phyloP scores from a whole-genome alignment of 108 stramenopile genomes.

The Nitzschia inconspicua region DNA sequence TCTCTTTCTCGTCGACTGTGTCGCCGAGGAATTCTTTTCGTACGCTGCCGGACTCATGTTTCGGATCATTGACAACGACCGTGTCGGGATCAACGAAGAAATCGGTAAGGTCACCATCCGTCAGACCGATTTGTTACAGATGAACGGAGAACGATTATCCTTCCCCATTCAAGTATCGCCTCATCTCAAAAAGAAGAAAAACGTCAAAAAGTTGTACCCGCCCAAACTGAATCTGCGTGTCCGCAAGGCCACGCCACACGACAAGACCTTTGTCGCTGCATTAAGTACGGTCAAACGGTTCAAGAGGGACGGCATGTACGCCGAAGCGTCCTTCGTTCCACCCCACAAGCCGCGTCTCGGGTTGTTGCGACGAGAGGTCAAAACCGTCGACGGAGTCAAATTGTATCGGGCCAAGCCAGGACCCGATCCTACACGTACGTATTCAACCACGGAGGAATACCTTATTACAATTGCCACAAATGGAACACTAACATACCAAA shows the following conservation, averaged over 20 bases:
- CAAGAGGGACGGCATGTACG: conserved; percentile 26
- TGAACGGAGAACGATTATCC: conserved; percentile 39
- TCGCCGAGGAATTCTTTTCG: conserved; percentile 48
- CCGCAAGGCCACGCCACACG: conserved; percentile 13
- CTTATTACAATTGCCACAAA: too few relatives aligned
- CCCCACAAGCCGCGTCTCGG: conserved; percentile 6
- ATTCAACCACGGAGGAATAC: too few relatives aligned
- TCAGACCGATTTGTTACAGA: conserved; percentile 6
- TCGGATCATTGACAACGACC: conserved; percentile 50
- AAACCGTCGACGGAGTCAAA: conserved; percentile 15
- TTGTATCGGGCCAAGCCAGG: conserved; percentile 54
- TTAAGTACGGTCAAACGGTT: conserved; percentile 5
- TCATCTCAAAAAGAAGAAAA: too few relatives aligned
- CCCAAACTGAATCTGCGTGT: conserved; percentile 12
- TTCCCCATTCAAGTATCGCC: too few relatives aligned
- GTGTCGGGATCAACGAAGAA: conserved; percentile 20
- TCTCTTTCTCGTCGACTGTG: conserved; percentile 41
- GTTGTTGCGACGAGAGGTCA: conserved; percentile 14
- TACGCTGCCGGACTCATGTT: conserved; percentile 44
- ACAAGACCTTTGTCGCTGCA: conserved; percentile 16
- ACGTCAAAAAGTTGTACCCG: too few relatives aligned
- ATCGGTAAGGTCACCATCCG: conserved; percentile 43
- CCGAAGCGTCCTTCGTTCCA: conserved; percentile 18
- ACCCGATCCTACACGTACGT: conserved; percentile 66
- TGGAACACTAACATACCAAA: too few relatives aligned